Base-by-base conservation (phyloP, 2,329 filamentous ascomycete genomes). In the Pseudogymnoascus sp. region DNA sequence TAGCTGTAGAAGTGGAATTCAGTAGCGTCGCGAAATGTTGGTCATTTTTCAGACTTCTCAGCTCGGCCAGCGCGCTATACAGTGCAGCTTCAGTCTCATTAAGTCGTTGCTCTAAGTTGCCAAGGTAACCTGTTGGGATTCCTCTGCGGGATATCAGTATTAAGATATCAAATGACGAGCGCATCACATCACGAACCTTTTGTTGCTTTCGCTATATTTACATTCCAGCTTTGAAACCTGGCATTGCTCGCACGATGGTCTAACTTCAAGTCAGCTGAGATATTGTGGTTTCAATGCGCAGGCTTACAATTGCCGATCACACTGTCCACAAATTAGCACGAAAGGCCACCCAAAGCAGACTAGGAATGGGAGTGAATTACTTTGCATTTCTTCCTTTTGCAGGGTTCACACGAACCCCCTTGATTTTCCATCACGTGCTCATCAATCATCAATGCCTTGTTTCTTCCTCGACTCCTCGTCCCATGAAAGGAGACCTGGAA, bases 81-180 rank as follows among this genome's bases (percentile, higher is more conserved):
- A 74, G 63, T n/a, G 71, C 68, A 29, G 65, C 53, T 59, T 74
- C 72, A 1, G 72, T 73, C 40, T 70, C 69, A 19, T 65, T 65
- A 5, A 78, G 71, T 0, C 77, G 73, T 2, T 72, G 71, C 61
- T 78, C 77, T 3, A 78, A 60, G 16, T 71, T 72, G 3, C 72
- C 75, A 4, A 78, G 73, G 44, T 77, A 78, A 0, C 77, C 77
- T 10, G 73, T 69, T 0, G 73, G 77, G 37, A 74, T 72, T 31
- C 72, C 74, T 59, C 74, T 76, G 5, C 38, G 10, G 6, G 2
- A 24, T 13, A 26, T 19, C 16, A 31, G 21, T 24, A 26, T 47
- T 14, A 24, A 47, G 13, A 26, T 14, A 47, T 47, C 42, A 47
- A 4, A 62, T 10, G 3, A 44, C 2, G 38, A 13, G 33, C 31